Percentiles rank a stretch among this genome's conserved stretches.
phyloP scores from a whole-genome alignment of 345 rosid genomes.

The Aquilaria yunnanensis region DNA sequence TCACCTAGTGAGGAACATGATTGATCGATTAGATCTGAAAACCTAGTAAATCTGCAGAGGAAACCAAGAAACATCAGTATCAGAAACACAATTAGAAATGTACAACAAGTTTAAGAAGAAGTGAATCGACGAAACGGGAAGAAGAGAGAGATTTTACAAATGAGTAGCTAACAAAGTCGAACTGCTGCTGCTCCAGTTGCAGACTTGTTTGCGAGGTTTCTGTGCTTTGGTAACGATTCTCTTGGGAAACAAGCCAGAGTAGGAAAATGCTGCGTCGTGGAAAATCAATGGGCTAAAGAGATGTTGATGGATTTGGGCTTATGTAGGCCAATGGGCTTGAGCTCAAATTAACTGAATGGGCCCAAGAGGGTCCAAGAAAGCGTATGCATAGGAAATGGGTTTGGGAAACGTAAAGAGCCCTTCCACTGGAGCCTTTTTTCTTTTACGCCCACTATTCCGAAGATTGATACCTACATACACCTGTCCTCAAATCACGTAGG shows the following conservation, averaged over 20 bases:
- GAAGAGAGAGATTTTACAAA: background rate
- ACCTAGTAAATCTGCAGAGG: conserved; percentile 9
- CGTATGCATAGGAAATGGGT: too few relatives aligned
- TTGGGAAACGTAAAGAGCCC: too few relatives aligned
- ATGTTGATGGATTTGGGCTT: too few relatives aligned
- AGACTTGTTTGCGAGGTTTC: conserved; percentile 2
- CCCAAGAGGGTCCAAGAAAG: too few relatives aligned
- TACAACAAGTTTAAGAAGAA: background rate
- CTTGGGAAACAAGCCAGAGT: conserved; percentile 26
- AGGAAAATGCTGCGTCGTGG: background rate
- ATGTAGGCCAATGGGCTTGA: too few relatives aligned
- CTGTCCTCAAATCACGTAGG: too few relatives aligned
- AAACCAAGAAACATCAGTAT: background rate
- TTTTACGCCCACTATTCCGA: too few relatives aligned
- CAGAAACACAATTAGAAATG: background rate
- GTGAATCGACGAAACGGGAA: background rate
- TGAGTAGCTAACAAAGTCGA: background rate
- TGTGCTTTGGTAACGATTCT: conserved; percentile 4
- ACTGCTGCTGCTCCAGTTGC: background rate
- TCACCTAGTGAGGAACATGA: conserved; percentile 75
- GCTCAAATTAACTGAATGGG: too few relatives aligned
- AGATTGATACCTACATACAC: too few relatives aligned
- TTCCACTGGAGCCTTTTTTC: too few relatives aligned
- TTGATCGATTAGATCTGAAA: conserved; percentile 25
- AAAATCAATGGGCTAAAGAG: background rate